Percentiles rank a stretch among this genome's conserved stretches.
Evolutionary conservation across 148 eudicot species (phyloP).

Genomic region (Persicaria maculosa): DNA sequence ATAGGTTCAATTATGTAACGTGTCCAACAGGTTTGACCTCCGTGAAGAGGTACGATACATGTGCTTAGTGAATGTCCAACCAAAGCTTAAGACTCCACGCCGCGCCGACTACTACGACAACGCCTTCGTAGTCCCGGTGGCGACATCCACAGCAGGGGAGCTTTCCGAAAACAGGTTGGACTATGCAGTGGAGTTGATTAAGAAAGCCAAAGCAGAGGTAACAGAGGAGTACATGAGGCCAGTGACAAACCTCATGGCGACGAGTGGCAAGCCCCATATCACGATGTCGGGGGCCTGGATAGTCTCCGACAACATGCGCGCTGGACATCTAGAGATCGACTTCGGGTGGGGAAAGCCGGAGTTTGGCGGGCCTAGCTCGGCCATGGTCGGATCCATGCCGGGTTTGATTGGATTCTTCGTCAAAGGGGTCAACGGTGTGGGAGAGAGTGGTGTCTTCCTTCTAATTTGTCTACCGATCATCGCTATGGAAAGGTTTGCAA

Average conservation of each 20-base stretch:
- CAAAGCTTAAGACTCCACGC: not conserved
- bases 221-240: conserved; percentile 19
- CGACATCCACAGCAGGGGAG: conserved; percentile 15
- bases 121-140: not conserved
- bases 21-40: too few relatives aligned
- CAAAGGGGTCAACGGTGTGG: not conserved
- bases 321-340: conserved; percentile 14
- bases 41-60: not conserved
- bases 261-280: not conserved
- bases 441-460: not conserved
- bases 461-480: not conserved
- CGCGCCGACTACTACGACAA: conserved; percentile 27
- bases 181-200: conserved; percentile 22
- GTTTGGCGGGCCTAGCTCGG: conserved; percentile 14
- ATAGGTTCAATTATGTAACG: too few relatives aligned
- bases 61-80: conserved; percentile 9
- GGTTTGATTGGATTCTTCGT: not conserved
- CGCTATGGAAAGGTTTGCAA: conserved; percentile 8
- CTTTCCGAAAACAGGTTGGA: conserved; percentile 7
- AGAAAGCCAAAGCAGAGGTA: conserved; percentile 15
- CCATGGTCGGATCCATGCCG: not conserved
- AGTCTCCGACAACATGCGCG: conserved; percentile 14
- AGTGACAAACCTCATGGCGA: conserved; percentile 10
- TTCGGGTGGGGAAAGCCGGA: conserved; percentile 30
- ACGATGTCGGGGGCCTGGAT: not conserved